Conservation (phyloP, 2,329 filamentous ascomycete genomes). For the Lasiodiplodia citricola region DNA sequence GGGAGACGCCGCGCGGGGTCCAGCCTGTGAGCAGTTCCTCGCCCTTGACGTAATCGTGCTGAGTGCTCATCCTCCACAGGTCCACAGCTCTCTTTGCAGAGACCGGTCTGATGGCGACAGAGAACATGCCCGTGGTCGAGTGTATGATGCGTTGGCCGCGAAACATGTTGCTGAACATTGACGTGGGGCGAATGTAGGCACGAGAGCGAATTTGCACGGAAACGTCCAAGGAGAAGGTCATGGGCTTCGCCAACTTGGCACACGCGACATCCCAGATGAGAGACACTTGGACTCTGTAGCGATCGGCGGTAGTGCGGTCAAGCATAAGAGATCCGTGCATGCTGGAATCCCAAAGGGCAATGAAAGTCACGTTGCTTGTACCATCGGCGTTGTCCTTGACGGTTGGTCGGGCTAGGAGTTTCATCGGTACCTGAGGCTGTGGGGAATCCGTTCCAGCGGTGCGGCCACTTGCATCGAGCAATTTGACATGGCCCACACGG, state of each 20-base stretch:
- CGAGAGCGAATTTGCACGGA: conserved; percentile 84
- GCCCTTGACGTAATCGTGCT: conserved; percentile 94
- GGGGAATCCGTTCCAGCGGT: conserved; percentile 77
- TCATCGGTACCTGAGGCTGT: conserved; percentile 76
- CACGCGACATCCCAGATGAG: conserved; percentile 86
- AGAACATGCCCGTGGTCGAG: conserved; percentile 85
- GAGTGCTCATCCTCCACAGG: conserved; percentile 94
- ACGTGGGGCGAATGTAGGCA: conserved; percentile 82
- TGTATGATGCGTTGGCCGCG: conserved; percentile 84
- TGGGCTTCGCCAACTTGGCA: conserved; percentile 81
- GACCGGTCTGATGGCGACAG: conserved; percentile 81
- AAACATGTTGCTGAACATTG: conserved; percentile 86
- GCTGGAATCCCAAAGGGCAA: conserved; percentile 97
- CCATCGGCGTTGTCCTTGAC: conserved; percentile 89
- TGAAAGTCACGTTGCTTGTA: conserved; percentile 81
- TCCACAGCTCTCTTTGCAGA: conserved; percentile 92
- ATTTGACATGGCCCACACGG: conserved; percentile 78
- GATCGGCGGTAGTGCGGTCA: conserved; percentile 92
- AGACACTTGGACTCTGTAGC: conserved; percentile 86
- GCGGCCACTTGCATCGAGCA: conserved; percentile 85
- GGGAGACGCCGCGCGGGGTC: conserved; percentile 85
- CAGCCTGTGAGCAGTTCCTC: conserved; percentile 86
- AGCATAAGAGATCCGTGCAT: conserved; percentile 89
- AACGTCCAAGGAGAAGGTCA: conserved; percentile 82
- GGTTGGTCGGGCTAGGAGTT: conserved; percentile 76